Evolutionary conservation across 768 basidiomycete species (phyloP).

Genomic region (Termitomyces sp.): DNA sequence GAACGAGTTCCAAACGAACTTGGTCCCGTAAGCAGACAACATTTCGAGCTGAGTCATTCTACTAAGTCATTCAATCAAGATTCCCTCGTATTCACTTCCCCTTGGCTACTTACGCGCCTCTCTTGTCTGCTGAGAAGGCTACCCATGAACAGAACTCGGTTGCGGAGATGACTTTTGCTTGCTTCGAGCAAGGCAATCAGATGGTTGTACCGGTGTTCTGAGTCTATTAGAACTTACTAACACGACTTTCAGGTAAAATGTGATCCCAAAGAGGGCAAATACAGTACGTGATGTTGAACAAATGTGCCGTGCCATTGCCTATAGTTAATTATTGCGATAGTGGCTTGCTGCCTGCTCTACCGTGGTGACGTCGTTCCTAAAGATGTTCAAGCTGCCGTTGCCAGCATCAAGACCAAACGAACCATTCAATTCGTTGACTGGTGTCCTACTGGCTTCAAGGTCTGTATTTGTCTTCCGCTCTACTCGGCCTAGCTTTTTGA

Average conservation of each 20-base stretch:
- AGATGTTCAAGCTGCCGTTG: slow-evolving; percentile 91
- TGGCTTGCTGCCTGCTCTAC: slow-evolving; percentile 91
- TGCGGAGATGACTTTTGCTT: slow-evolving; percentile 96
- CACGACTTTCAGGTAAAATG: slow-evolving; percentile 50
- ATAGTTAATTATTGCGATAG: slow-evolving; percentile 33
- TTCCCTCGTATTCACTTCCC: slow-evolving; percentile 99
- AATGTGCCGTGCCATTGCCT: background rate
- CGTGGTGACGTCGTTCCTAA: slow-evolving; percentile 97
- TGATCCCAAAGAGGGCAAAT: slow-evolving; percentile 97
- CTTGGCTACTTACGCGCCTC: slow-evolving; percentile 91
- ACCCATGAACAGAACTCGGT: slow-evolving; percentile 97
- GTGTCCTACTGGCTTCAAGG: slow-evolving; percentile 97
- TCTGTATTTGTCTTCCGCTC: slow-evolving; percentile 19
- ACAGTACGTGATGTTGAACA: slow-evolving; percentile 59
- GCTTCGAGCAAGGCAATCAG: slow-evolving; percentile 96
- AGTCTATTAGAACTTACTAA: background rate
- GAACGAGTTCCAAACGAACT: slow-evolving; percentile 98
- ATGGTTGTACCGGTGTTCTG: slow-evolving; percentile 50
- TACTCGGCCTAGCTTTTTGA: background rate
- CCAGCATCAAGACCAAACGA: slow-evolving; percentile 94
- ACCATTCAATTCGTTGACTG: slow-evolving; percentile 99
- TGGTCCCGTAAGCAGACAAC: slow-evolving; percentile 76
- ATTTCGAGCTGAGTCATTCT: background rate
- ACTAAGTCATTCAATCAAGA: slow-evolving; percentile 31
- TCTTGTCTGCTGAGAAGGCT: slow-evolving; percentile 94